These are phyloP conservation scores for Neohortaea acidophila DNA, from an alignment of 495 filamentous ascomycete genomes.

Conservation along the genomic window DNA sequence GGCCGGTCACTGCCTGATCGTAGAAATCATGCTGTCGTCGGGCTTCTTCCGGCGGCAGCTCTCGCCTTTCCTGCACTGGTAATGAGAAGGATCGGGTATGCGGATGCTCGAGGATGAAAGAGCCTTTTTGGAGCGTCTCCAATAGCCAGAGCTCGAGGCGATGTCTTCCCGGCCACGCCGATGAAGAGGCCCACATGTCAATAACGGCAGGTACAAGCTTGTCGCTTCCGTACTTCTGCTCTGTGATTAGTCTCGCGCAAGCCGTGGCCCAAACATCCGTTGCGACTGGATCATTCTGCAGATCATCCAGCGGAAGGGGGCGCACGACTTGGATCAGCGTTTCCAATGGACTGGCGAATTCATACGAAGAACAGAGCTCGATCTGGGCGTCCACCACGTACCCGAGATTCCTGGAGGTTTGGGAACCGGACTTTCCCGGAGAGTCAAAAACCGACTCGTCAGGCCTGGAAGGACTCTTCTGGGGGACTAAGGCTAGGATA, in stretches of 20 bases:
- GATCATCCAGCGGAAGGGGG: conserved; percentile 66
- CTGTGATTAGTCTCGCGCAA: conserved; percentile 63
- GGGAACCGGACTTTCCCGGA: conserved; percentile 31
- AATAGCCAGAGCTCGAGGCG: conserved; percentile 89
- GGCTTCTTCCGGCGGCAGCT: conserved; percentile 41
- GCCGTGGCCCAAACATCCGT: conserved; percentile 75
- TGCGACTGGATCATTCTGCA: conserved; percentile 54
- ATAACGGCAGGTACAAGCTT: conserved; percentile 55
- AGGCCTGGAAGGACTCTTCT: conserved; percentile 41
- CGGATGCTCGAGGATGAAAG: conserved; percentile 69
- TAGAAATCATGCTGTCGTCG: conserved; percentile 85
- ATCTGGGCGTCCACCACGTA: conserved; percentile 42
- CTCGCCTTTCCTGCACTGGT: conserved; percentile 40
- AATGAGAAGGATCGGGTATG: conserved; percentile 44
- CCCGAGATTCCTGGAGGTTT: conserved; percentile 19
- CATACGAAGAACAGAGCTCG: conserved; percentile 63
- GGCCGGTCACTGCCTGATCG: conserved; percentile 56
- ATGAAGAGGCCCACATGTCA: conserved; percentile 70
- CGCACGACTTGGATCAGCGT: conserved; percentile 77
- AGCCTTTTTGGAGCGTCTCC: conserved; percentile 81
- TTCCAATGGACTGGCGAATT: conserved; percentile 75
- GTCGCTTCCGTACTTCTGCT: conserved; percentile 40
- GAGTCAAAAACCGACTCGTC: conserved; percentile 58
- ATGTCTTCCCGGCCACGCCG: conserved; percentile 74
- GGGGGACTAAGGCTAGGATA: conserved; percentile 52